Evolutionary conservation across 768 basidiomycete genomes (phyloP).

Genomic region (Hypholoma fasciculare): DNA sequence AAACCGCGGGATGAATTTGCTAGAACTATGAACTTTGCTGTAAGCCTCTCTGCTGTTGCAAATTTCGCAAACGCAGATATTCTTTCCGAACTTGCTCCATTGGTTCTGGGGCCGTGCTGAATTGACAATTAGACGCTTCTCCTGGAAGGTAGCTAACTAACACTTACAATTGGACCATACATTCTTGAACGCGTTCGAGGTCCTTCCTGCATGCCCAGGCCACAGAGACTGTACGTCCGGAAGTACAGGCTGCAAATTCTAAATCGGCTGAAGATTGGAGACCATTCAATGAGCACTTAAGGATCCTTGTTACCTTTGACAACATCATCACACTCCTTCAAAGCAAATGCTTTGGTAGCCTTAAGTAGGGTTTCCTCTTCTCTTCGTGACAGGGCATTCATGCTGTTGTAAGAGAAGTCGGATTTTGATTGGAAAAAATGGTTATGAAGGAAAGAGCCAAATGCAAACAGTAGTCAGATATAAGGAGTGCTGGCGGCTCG

Average conservation of each 20-base stretch:
- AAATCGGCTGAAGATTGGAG: conserved; percentile 4
- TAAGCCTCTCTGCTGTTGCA: conserved; percentile 5
- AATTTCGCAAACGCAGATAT: conserved; percentile 66
- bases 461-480: too few relatives aligned
- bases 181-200: conserved; percentile 70
- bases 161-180: conserved; percentile 80
- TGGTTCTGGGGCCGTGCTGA: conserved; percentile 70
- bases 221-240: conserved; percentile 79
- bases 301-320: conserved; percentile 59
- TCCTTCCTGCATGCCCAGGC: conserved; percentile 81
- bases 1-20: background rate
- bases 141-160: background rate
- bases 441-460: too few relatives aligned
- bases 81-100: conserved; percentile 74
- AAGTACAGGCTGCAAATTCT: conserved; percentile 88
- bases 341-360: conserved; percentile 74
- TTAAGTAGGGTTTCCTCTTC: conserved; percentile 88
- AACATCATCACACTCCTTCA: conserved; percentile 74
- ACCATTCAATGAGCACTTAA: background rate
- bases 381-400: conserved; percentile 84
- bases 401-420: conserved; percentile 22
- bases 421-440: too few relatives aligned
- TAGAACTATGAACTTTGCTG: background rate
- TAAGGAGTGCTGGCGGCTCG: too few relatives aligned
- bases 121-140: conserved; percentile 1